Conservation (phyloP, 140 eudicot species). For the Cichorium intybus region DNA sequence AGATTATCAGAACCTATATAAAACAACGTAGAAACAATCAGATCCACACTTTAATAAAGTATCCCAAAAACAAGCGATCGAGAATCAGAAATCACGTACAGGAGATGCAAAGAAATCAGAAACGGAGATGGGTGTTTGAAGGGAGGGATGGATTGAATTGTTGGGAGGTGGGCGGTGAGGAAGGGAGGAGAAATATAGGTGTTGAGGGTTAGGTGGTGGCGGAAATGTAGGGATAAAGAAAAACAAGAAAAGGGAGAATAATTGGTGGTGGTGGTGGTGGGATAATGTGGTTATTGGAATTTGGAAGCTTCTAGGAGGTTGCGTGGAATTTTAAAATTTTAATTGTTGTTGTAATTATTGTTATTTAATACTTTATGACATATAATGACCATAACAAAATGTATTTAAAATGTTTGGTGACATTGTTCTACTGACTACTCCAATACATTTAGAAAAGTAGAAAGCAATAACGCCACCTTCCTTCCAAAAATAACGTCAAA, state of each 20-base stretch:
- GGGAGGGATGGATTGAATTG: slow-evolving; percentile 12
- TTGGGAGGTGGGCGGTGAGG: neutral
- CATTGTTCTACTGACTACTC: too few species aligned
- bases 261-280: slow-evolving; percentile 20
- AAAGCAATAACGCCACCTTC: too few species aligned
- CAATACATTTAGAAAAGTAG: too few species aligned
- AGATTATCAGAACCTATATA: neutral
- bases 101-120: neutral
- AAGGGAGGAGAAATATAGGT: slow-evolving; percentile 17
- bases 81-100: neutral
- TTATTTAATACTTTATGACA: neutral
- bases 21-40: neutral
- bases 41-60: neutral
- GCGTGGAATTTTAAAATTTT: neutral
- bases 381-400: too few species aligned
- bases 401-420: too few species aligned
- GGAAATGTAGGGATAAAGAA: slow-evolving; percentile 34
- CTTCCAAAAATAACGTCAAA: too few species aligned
- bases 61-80: neutral
- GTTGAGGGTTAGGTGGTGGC: slow-evolving; percentile 23
- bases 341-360: neutral
- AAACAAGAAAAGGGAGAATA: slow-evolving; percentile 11
- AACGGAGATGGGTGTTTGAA: slow-evolving; percentile 5
- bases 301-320: slow-evolving; percentile 19
- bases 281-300: slow-evolving; percentile 6